A percentile compares a stretch with the other conserved stretches of the same genome.
Evolutionary conservation across 768 basidiomycete genomes (phyloP).

Genomic region (Cubamyces lactineus): DNA sequence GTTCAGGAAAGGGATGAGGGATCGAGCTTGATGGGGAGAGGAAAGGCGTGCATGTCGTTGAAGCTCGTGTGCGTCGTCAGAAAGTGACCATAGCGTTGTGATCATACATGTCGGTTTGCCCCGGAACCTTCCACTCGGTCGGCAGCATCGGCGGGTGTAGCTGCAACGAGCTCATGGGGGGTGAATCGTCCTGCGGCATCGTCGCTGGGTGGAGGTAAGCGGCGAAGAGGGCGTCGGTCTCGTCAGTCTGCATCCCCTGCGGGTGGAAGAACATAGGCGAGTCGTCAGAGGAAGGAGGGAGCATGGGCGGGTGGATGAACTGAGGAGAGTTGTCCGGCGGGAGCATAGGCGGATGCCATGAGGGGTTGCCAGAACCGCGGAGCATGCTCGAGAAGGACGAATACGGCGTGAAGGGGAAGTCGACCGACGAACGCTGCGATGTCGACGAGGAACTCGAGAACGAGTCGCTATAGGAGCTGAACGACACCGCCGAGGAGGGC

Average conservation of each 20-base stretch:
- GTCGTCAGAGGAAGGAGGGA: conserved; percentile 53
- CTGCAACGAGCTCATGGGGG: conserved; percentile 31
- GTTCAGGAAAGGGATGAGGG: conserved; percentile 13
- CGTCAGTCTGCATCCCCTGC: conserved; percentile 62
- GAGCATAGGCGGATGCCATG: conserved; percentile 83
- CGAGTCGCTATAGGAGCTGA: conserved; percentile 61
- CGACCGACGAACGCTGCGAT: conserved; percentile 64
- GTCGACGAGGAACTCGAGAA: conserved; percentile 60
- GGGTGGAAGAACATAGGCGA: conserved; percentile 71
- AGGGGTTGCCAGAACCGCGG: conserved; percentile 54
- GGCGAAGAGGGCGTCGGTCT: conserved; percentile 57
- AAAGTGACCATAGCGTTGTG: conserved; percentile 41
- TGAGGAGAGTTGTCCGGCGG: conserved; percentile 57
- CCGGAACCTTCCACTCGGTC: conserved; percentile 36
- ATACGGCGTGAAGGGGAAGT: conserved; percentile 61
- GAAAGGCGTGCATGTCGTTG: conserved; percentile 15
- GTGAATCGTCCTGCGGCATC: conserved; percentile 46
- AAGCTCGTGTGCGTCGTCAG: conserved; percentile 26
- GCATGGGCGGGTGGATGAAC: conserved; percentile 72
- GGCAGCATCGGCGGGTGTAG: conserved; percentile 43
- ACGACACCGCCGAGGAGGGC: conserved; percentile 66
- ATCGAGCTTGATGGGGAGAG: conserved; percentile 16
- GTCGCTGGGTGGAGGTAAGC: conserved; percentile 61
- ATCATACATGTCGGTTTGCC: conserved; percentile 36
- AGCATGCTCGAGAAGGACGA: conserved; percentile 55